phyloP scores from a whole-genome alignment of 2,329 filamentous ascomycete genomes.

The Canariomyces notabilis region DNA sequence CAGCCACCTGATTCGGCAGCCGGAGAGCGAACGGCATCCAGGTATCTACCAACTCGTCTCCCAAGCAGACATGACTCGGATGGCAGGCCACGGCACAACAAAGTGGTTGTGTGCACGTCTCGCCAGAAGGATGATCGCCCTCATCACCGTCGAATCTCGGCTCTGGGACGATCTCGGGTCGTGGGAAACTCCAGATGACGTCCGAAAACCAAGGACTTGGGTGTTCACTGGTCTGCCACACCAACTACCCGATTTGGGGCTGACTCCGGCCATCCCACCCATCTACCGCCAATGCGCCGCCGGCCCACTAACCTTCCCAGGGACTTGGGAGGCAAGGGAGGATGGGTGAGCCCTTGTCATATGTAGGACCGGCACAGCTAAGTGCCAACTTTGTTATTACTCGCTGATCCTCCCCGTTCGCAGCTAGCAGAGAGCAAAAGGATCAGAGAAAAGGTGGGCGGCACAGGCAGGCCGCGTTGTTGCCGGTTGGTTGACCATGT shows the following conservation, averaged over 20 bases:
- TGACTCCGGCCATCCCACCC: background rate
- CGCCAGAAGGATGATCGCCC: conserved; percentile 4
- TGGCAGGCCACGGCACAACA: background rate
- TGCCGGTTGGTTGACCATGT: too few species aligned
- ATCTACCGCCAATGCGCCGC: background rate
- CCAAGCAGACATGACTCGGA: background rate
- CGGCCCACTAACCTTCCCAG: background rate
- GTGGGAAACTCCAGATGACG: background rate
- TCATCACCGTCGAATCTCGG: conserved; percentile 5
- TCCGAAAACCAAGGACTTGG: background rate
- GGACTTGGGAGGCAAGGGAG: background rate
- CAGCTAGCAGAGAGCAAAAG: too few species aligned
- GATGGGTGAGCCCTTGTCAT: too few species aligned
- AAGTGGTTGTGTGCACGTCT: background rate
- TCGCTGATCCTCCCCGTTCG: too few species aligned
- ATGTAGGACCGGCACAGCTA: too few species aligned
- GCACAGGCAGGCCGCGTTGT: too few species aligned
- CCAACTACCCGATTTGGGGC: background rate
- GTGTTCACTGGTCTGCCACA: background rate
- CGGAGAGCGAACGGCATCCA: background rate
- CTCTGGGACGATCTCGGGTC: conserved; percentile 13
- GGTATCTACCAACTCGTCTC: background rate
- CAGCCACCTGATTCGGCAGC: background rate
- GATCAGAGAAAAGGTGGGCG: too few species aligned
- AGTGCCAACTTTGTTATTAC: too few species aligned